Base-by-base conservation (phyloP, 2,329 filamentous ascomycete genomes). In the Fusarium musae region DNA sequence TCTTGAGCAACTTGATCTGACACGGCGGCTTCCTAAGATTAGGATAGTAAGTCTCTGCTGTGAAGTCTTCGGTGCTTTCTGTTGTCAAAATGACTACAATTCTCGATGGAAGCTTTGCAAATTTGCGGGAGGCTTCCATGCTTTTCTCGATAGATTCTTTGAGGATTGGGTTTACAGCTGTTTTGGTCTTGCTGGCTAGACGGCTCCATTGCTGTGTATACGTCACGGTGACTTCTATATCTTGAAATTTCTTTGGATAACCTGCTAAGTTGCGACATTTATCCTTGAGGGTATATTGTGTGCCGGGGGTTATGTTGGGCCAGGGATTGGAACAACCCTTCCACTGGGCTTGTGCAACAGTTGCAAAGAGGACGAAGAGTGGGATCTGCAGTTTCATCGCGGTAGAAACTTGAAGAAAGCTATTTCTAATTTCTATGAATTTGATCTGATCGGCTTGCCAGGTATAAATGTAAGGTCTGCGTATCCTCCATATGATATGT, bases 11-110 rank as follows among this genome's bases (percentile, higher is more conserved):
- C 58, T 49, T 59, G 21, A 73, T 46, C 6, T 73, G 67, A 47
- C 64, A 74, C 6, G 63, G 63, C 1, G 60, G 28, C 6, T 26
- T n/a, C 40, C 37, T 54, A 5, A 37, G 42, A 36, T 17, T 37
- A 1, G 72, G 72, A 52, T 72, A 66, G n/a, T 23, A 36, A 5
- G 72, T 69, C 23, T 65, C 63, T 4, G 63, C 58, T 3, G 47
- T 50, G 5, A 32, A n/a, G 0, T 30, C 12, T 9, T 23, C 28
- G 2, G 57, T 42, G 7, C 30, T 53, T 1, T 9, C 50, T 11
- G 53, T 42, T 10, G 66, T 71, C 9, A 73, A 30, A 12, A 74
- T 59, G 23, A 74, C 17, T 5, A 72, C 21, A 21, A 74, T 57
- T 0, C 54, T 46, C 3, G 23, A 17, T 12, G 72, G 67, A 12